Base-by-base conservation (phyloP, 768 basidiomycete genomes). In the Ramaria sp. region DNA sequence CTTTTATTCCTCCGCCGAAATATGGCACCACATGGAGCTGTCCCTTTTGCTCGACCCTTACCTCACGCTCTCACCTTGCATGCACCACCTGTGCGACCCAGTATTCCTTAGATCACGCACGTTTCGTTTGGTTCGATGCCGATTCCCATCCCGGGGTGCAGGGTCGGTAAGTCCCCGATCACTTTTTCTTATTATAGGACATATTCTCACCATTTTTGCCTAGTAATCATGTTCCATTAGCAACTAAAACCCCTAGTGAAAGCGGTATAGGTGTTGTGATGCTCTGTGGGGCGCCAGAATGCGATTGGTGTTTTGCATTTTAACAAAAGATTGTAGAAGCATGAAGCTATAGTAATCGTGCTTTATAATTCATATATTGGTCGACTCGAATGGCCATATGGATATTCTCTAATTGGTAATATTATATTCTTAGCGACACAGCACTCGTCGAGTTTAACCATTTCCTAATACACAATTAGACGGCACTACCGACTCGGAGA, bases 261-360 rank as follows among this genome's bases (percentile, higher is more conserved):
- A 54, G 53, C 27, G 53, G 55, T n/a, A 22, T 57, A 1, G 46
- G 46, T 10, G 33, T 47, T 13, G 42, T 57, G 19, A 47, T 57
- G 55, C 47, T 57, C 7, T 57, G 55, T 42, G 48, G 30, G 10
- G 45, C 55, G 10, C 22, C 42, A 9, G 55, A 45, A 48, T 57
- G 55, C 38, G 55, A 57, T 50, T 57, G 55, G 55, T 57, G 55
- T 50, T 57, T 34, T 38, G 55, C 55, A 2, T 27, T 57, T 13
- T 57, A 31, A 50, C 34, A 37, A 37, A 37, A 37, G 3, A 7
- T 2, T 37, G 34, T 27, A 27, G 27, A 2, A 5, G 27, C 27
- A 27, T 27, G 5, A 27, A 2, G 27, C 27, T 27, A 27, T 27
- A 2, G 27, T 27, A 27, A 2, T 27, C 27, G 27, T 27, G 3